A percentile compares a stretch with the other conserved stretches of the same genome.
Conservation (phyloP, 306 rosid species). For the Vachellia pachyceras region DNA sequence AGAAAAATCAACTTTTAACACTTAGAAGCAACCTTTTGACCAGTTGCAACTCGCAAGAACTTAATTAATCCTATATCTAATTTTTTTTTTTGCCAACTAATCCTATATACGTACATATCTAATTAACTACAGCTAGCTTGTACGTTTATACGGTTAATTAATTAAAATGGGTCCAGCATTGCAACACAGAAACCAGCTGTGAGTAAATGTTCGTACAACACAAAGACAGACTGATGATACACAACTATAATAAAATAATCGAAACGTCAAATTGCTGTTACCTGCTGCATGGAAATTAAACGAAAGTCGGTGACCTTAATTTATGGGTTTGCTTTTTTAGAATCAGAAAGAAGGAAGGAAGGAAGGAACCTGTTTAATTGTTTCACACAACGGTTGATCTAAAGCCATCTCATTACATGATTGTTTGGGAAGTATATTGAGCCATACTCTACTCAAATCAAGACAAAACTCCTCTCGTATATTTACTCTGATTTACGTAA, state of each 20-base stretch:
- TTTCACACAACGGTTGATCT: no score
- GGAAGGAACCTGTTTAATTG: no score
- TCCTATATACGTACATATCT: no score
- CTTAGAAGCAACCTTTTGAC: conserved; percentile 7
- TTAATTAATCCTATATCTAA: conserved; percentile 11
- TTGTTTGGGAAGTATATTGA: no score
- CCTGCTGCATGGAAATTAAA: neutral
- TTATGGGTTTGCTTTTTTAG: neutral
- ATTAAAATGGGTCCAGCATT: neutral
- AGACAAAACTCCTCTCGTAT: no score
- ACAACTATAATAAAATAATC: neutral
- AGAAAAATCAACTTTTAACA: neutral
- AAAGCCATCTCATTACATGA: neutral
- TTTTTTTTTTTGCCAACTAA: conserved; percentile 9
- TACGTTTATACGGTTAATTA: neutral
- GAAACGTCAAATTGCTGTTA: neutral
- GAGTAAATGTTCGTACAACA: neutral
- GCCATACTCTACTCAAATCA: no score
- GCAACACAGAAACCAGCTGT: neutral
- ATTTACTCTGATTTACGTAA: no score
- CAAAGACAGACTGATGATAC: neutral
- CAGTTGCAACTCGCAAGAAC: neutral
- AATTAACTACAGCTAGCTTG: neutral
- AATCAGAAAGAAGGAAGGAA: no score
- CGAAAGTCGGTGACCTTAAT: conserved; percentile 3